Conservation (phyloP, 2,329 filamentous ascomycete genomes). For the Huntiella decipiens region DNA sequence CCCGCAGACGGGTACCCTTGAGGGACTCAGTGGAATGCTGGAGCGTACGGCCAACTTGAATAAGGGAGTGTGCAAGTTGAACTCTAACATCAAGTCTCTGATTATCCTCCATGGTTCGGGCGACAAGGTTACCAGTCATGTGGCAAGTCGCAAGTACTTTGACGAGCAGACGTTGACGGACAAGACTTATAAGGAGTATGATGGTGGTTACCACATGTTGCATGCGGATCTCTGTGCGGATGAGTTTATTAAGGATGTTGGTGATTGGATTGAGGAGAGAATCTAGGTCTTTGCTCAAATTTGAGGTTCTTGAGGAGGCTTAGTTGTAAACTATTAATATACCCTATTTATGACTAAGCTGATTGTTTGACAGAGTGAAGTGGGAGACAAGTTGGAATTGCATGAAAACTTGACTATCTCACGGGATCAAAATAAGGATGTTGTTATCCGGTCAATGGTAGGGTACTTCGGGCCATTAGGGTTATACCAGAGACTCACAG, state of each 20-base stretch:
- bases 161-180: slow-evolving; percentile 41
- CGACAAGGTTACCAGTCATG: slow-evolving; percentile 50
- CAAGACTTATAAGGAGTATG: slow-evolving; percentile 52
- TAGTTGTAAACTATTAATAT: background rate
- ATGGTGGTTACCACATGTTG: slow-evolving; percentile 61
- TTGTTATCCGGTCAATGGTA: too few species aligned
- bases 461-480: background rate
- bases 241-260: slow-evolving; percentile 39
- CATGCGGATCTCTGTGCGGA: slow-evolving; percentile 39
- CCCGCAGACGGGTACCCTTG: slow-evolving; percentile 73
- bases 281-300: slow-evolving; percentile 20
- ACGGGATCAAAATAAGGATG: too few species aligned
- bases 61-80: slow-evolving; percentile 31
- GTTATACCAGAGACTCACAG: background rate
- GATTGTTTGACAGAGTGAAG: background rate
- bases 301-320: slow-evolving; percentile 11
- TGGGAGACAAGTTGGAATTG: background rate
- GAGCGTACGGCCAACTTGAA: slow-evolving; percentile 49
- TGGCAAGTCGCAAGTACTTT: slow-evolving; percentile 45
- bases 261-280: slow-evolving; percentile 42
- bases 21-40: slow-evolving; percentile 58
- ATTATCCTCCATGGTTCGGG: slow-evolving; percentile 60
- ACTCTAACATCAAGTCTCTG: slow-evolving; percentile 39
- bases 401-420: too few species aligned
- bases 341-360: background rate